Base-by-base conservation (phyloP, 139 green algal genomes). In the Volvox reticuliferus region DNA sequence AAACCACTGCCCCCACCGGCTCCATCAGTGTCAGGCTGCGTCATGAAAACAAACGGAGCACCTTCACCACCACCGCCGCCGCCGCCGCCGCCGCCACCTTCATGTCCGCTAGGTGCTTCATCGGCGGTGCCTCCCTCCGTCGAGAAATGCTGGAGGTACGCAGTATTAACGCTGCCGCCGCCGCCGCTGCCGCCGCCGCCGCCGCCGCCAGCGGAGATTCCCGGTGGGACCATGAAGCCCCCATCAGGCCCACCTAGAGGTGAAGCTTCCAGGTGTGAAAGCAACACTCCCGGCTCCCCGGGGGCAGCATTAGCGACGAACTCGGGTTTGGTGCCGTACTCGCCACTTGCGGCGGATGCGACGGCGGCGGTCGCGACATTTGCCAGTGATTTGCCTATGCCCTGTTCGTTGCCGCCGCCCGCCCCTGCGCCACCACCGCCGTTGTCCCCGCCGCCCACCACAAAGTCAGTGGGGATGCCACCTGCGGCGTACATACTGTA, bases 151-250 rank as follows among this genome's bases (percentile, higher is more conserved):
- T 55, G 44, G 44, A 55, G 9, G 44, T 55, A 55, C 44, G 44
- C 44, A 55, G 44, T 55, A 55, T 55, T 55, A 55, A 14, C 19
- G 78, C 79, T 3, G 79, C 79, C 62, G 82, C 82, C 63, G 63
- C 63, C 62, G 82, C 32, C 82, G 63, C 55, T n/a, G n/a, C n/a
- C n/a, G 78, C 79, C 16, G 79, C 79, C 62, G 82, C 82, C 63
- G 63, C 63, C 62, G 82, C 32, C 82, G 63, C 55, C 61, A 32
- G 24, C 71, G 71, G 28, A n/a, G 71, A 2, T 32, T 32, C 32
- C 71, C 71, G 22, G 21, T 30, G 71, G 9, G 2, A 73, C 21
- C 65, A 73, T 73, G 24, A 73, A 2, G 65, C 65, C 65, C 65
- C 12, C 65, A 24, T 73, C 65, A 28, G 21, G 21, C 21, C 65